A percentile compares a stretch with the other conserved stretches of the same genome.
These are phyloP conservation scores for Piromyces finnis DNA, from an alignment of 192 early-diverging fungal genomes.

Conservation along the genomic window DNA sequence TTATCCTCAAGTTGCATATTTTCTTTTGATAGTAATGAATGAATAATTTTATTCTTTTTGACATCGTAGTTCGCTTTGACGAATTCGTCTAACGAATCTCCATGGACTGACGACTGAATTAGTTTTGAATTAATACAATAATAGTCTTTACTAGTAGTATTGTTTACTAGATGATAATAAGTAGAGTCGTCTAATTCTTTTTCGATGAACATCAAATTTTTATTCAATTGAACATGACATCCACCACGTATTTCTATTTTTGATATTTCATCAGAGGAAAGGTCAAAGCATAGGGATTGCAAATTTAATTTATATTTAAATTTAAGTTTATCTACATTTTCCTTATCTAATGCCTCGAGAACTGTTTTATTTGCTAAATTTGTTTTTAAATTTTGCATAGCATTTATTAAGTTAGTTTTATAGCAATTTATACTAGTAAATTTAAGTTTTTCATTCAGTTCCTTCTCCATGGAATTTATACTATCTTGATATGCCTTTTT, in stretches of 20 bases:
- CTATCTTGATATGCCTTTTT: too few species aligned
- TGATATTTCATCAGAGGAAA: background rate
- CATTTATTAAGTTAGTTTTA: too few species aligned
- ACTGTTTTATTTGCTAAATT: background rate
- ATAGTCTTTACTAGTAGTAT: background rate
- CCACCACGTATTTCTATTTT: background rate
- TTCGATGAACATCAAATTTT: background rate
- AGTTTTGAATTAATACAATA: background rate
- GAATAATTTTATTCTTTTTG: background rate
- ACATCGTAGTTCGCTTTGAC: background rate
- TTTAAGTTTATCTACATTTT: background rate
- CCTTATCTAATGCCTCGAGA: background rate
- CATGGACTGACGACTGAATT: background rate
- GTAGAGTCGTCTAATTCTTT: too few species aligned
- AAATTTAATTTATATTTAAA: background rate
- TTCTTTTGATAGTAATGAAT: too few species aligned
- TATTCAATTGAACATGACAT: background rate
- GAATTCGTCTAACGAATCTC: background rate
- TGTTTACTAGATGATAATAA: too few species aligned
- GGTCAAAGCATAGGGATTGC: background rate
- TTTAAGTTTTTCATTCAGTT: too few species aligned
- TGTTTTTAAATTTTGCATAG: too few species aligned
- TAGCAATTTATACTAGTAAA: too few species aligned
- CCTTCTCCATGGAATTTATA: too few species aligned
- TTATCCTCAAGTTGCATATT: too few species aligned